Evolutionary conservation across 305 asterid genomes (phyloP), one percentile per base, ranked within the genome.

Genomic region (Andrographis paniculata): DNA sequence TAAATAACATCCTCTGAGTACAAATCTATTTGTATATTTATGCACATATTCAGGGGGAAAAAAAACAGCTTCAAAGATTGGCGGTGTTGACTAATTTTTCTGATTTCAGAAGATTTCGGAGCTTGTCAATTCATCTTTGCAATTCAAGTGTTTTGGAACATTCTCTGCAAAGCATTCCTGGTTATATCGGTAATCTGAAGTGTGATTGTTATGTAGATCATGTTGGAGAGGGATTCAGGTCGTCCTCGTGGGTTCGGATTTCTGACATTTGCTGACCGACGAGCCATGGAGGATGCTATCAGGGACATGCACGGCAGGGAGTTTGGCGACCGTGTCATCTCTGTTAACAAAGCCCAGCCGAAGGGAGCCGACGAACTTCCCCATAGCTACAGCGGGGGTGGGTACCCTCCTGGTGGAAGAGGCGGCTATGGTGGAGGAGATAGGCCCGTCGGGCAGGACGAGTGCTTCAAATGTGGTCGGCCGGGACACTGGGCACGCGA

Each of bases 401-500:
- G 79, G 61, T 79, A 72, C 53, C 58, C 86, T 20, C 58, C 71
- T 12, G 85, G 77, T 46, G 77, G 72, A 47, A 72, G 86, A 50
- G 75, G 78, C 20, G 63, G 82, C 59, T 67, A 66, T 37, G 81
- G 76, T 48, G 87, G 86, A 33, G 80, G 78, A 52, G 94, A 79
- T 31, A 69, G 79, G 66, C 59, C 94, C 2, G 77, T 67, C 6
- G 99, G 99, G 42, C 97, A 72, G 56, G 97, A 87, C 60, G 91
- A 77, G 31, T 87, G 99, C 77, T 92, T 92, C 82, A 87, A 72
- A 75, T 92, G 99, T 52, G 99, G 99, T 27, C 84, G 99, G 1
- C 76, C 95, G 2, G 99, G 99, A 7, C 99, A 92, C 38, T 92
- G 99, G 99, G 97, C 97, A 39, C 79, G 99, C 9, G 99, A 92